These are phyloP conservation scores for Kalmanozyma brasiliensis DNA, from an alignment of 1,284 basidiomycete species.

Conservation along the genomic window DNA sequence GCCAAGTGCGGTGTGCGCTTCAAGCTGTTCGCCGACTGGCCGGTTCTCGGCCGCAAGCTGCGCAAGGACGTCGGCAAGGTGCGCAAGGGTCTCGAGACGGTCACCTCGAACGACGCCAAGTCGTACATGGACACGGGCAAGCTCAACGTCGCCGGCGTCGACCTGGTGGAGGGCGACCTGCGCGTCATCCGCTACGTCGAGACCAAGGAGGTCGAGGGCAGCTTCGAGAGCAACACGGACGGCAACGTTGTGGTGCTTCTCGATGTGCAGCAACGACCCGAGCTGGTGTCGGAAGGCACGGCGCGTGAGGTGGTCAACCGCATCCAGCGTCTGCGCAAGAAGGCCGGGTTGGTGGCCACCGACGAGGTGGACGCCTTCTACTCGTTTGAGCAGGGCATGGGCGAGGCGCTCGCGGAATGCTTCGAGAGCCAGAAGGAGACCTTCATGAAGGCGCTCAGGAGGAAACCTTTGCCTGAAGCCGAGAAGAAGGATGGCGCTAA, in stretches of 20 bases:
- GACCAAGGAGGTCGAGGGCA: slow-evolving; percentile 69
- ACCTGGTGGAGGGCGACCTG: slow-evolving; percentile 88
- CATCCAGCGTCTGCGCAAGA: slow-evolving; percentile 94
- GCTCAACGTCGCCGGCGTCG: slow-evolving; percentile 87
- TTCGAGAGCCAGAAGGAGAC: slow-evolving; percentile 78
- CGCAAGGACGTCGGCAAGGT: slow-evolving; percentile 92
- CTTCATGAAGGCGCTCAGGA: slow-evolving; percentile 81
- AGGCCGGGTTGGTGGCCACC: slow-evolving; percentile 90
- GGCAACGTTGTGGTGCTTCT: slow-evolving; percentile 93
- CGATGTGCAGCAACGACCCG: slow-evolving; percentile 86
- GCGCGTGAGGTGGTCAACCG: slow-evolving; percentile 91
- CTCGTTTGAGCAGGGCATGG: slow-evolving; percentile 78
- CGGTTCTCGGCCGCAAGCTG: slow-evolving; percentile 91
- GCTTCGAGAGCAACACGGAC: slow-evolving; percentile 86
- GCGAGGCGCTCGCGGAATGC: slow-evolving; percentile 75
- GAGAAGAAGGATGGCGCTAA: slow-evolving; percentile 69
- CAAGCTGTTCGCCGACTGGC: slow-evolving; percentile 92
- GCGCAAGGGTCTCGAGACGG: slow-evolving; percentile 83
- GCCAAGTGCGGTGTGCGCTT: slow-evolving; percentile 86
- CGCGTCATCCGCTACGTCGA: slow-evolving; percentile 91
- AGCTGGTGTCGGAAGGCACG: slow-evolving; percentile 87
- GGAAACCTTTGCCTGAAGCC: slow-evolving; percentile 62
- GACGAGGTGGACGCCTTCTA: slow-evolving; percentile 94
- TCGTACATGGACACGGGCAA: slow-evolving; percentile 80
- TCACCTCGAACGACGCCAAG: slow-evolving; percentile 86